Conservation (phyloP, 352 stramenopile species). For the Phytophthora boehmeriae region DNA sequence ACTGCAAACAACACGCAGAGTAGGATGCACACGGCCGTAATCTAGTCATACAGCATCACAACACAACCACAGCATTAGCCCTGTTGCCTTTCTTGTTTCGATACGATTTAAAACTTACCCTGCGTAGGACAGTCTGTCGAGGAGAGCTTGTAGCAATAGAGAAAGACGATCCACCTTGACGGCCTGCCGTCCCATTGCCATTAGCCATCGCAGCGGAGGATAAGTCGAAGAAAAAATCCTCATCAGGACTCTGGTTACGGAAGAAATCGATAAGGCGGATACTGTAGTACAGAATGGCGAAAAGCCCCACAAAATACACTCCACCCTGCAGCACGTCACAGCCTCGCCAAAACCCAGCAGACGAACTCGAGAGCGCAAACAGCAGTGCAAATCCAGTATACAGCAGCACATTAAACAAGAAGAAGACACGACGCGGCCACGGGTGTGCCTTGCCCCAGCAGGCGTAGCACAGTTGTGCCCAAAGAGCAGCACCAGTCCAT, state of each 20-base stretch:
- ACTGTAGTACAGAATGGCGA: constrained; percentile 83
- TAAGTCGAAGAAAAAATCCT: constrained; percentile 88
- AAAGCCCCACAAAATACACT: constrained; percentile 69
- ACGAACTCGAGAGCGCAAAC: constrained; percentile 48
- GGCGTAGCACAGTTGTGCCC: constrained; percentile 84
- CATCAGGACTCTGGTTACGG: constrained; percentile 67
- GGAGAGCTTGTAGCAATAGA: constrained; percentile 40
- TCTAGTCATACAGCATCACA: constrained; percentile 41
- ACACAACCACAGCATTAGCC: not conserved
- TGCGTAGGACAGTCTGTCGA: constrained; percentile 65
- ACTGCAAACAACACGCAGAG: constrained; percentile 71
- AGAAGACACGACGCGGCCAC: constrained; percentile 77
- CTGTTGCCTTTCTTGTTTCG: not conserved
- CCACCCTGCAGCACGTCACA: constrained; percentile 70
- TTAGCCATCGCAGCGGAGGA: constrained; percentile 39
- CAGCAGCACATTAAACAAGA: constrained; percentile 76
- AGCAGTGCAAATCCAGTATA: constrained; percentile 65
- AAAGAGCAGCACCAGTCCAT: constrained; percentile 84
- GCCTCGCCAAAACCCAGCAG: constrained; percentile 62
- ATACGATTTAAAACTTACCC: constrained; percentile 42
- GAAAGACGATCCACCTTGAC: constrained; percentile 21
- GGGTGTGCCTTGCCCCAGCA: constrained; percentile 78
- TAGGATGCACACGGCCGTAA: constrained; percentile 76
- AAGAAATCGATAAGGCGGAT: constrained; percentile 83
- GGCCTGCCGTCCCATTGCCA: constrained; percentile 17